phyloP scores from a whole-genome alignment of 257 asterid species.

The Linderniella brevidens region DNA sequence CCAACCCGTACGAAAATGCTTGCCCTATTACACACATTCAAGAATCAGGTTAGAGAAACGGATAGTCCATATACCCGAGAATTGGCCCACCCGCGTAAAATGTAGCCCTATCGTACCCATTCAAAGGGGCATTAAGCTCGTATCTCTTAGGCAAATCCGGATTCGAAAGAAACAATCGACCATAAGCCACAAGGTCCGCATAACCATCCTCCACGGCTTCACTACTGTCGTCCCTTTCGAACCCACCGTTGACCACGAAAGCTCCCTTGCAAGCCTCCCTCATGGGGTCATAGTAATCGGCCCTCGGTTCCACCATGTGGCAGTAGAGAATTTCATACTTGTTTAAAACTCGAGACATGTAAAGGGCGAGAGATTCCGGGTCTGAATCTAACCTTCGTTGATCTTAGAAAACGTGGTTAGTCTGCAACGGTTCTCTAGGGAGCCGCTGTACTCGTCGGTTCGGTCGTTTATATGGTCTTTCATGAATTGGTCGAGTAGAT shows the following conservation, averaged over 20 bases:
- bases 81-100: slow-evolving; percentile 42
- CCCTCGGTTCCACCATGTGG: slow-evolving; percentile 65
- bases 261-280: slow-evolving; percentile 47
- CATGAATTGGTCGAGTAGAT: slow-evolving; percentile 48
- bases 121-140: slow-evolving; percentile 39
- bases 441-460: slow-evolving; percentile 57
- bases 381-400: slow-evolving; percentile 32
- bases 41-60: slow-evolving; percentile 35
- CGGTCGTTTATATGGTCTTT: slow-evolving; percentile 55
- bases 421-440: slow-evolving; percentile 54
- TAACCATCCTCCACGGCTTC: slow-evolving; percentile 34
- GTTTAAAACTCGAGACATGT: slow-evolving; percentile 35
- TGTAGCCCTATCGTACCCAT: slow-evolving; percentile 34
- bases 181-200: slow-evolving; percentile 49
- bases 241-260: slow-evolving; percentile 55
- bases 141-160: slow-evolving; percentile 54
- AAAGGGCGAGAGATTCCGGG: slow-evolving; percentile 40
- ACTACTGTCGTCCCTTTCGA: slow-evolving; percentile 42
- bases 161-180: slow-evolving; percentile 49
- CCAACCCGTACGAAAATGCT: no score
- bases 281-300: slow-evolving; percentile 25
- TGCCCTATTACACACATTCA: no score
- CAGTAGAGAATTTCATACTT: slow-evolving; percentile 32
- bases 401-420: slow-evolving; percentile 39
- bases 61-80: slow-evolving; percentile 60